Evolutionary conservation across 2,329 filamentous ascomycete genomes (phyloP), one percentile per base, ranked within the genome.

Genomic region (Emergomyces pasteurianus): DNA sequence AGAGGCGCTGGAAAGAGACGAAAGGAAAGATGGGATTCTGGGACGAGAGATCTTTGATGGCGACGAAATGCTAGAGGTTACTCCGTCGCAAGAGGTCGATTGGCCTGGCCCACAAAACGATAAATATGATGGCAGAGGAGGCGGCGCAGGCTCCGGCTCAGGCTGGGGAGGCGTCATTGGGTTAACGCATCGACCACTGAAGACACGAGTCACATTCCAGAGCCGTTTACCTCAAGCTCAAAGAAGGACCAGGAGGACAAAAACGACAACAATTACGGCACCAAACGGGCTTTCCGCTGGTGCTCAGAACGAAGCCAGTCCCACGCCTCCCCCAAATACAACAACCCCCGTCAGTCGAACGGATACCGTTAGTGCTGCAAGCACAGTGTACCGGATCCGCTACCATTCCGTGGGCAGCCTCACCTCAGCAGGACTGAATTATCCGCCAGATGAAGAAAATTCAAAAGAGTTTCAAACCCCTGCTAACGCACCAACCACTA

Each of bases 31-130:
- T 67, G 92, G 92, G 0, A 95, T 96, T 60, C 77, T 96, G 1
- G 92, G 92, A 3, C 81, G 92, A 64, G 92, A 96, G 70, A 86
- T 96, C 0, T 96, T 95, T 69, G 92, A 96, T 67, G 92, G 91
- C 3, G 92, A 96, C 68, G 92, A 96, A 70, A 95, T 94, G 86
- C 79, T 95, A 43, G 89, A 92, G 59, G 78, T 82, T 52, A 84
- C 80, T 3, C 80, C 83, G 4, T 82, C 81, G 1, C 79, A 83
- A 60, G 82, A 85, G 63, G 75, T 81, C 46, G 77, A 77, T 57
- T 57, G 71, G 71, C 70, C 72, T 1, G 66, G 65, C 6, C 63
- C 75, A 58, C 70, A 72, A n/a, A 72, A 77, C 54, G 73, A 65
- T 60, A 72, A 71, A 53, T 70, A 71, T 38, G 71, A 72, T n/a